phyloP scores from a whole-genome alignment of 495 filamentous ascomycete genomes.

The Tuber borchii region DNA sequence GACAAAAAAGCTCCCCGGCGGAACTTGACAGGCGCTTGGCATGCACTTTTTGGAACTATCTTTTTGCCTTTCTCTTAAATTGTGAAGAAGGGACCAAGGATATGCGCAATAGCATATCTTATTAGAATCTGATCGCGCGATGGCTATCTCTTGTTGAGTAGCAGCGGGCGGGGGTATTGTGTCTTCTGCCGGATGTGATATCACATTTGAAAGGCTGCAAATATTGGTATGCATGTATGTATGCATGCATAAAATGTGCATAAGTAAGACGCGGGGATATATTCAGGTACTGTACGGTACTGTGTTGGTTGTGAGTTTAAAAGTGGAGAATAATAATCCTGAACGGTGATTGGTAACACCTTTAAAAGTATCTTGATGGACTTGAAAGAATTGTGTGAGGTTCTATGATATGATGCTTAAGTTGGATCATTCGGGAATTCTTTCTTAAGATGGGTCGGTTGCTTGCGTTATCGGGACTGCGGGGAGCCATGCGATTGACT shows the following conservation, averaged over 20 bases:
- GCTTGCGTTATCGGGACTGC: too few species aligned
- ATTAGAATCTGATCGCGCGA: not conserved
- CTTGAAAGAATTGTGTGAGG: too few species aligned
- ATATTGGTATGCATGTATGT: not conserved
- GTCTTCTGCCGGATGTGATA: not conserved
- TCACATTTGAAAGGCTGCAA: not conserved
- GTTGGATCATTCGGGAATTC: too few species aligned
- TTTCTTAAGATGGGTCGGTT: too few species aligned
- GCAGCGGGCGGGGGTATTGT: not conserved
- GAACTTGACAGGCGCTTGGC: not conserved
- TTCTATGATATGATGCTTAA: too few species aligned
- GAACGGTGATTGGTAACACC: not conserved
- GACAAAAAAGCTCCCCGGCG: not conserved
- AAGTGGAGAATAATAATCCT: too few species aligned
- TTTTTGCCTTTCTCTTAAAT: not conserved
- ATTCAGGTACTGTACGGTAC: not conserved
- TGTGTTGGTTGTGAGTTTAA: too few species aligned
- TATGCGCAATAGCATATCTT: not conserved
- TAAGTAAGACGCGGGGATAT: not conserved
- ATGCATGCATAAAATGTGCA: not conserved
- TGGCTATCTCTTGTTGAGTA: not conserved
- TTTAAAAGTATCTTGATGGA: too few species aligned
- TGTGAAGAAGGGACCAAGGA: too few species aligned
- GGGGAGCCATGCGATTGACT: too few species aligned
- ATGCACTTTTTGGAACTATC: not conserved